Conservation (phyloP, 2,329 filamentous ascomycete genomes). For the Ceratocystiopsis minuta region DNA sequence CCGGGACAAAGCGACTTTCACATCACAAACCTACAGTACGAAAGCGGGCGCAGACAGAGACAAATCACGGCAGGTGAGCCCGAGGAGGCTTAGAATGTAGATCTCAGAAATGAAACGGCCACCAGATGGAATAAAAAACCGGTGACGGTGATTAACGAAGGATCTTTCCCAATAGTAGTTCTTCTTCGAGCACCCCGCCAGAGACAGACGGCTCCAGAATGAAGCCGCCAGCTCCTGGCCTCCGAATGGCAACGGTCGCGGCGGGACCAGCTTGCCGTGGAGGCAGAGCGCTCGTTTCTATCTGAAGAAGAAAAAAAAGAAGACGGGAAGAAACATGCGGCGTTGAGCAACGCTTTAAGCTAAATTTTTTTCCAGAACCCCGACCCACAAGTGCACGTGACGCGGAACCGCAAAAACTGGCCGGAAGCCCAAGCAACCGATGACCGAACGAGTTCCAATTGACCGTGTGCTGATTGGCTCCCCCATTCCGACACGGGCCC, state of each 20-base stretch:
- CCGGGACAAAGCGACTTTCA: no score
- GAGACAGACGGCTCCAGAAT: constrained; percentile 7
- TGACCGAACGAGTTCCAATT: constrained; percentile 8
- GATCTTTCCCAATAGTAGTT: constrained; percentile 24
- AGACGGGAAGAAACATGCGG: constrained; percentile 6
- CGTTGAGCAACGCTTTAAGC: not conserved
- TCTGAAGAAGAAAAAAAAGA: constrained; percentile 25
- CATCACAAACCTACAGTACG: no score
- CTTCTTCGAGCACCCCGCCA: constrained; percentile 23
- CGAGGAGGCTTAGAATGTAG: constrained; percentile 22
- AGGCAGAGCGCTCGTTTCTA: constrained; percentile 30
- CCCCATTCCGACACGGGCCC: no score
- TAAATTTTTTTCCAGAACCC: not conserved
- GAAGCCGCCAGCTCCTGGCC: constrained; percentile 8
- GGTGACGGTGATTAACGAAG: constrained; percentile 39
- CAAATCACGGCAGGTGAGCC: not conserved
- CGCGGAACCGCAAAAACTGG: constrained; percentile 7
- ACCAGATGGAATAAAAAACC: constrained; percentile 24
- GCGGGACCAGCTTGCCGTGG: constrained; percentile 1
- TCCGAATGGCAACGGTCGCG: constrained; percentile 1
- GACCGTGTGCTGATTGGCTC: constrained; percentile 9
- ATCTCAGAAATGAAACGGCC: constrained; percentile 41
- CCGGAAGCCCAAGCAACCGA: constrained; percentile 8
- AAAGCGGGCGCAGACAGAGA: not conserved
- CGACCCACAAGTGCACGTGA: constrained; percentile 4